Evolutionary conservation across 2,329 filamentous ascomycete species (phyloP).

Genomic region (Lachnellula arida): DNA sequence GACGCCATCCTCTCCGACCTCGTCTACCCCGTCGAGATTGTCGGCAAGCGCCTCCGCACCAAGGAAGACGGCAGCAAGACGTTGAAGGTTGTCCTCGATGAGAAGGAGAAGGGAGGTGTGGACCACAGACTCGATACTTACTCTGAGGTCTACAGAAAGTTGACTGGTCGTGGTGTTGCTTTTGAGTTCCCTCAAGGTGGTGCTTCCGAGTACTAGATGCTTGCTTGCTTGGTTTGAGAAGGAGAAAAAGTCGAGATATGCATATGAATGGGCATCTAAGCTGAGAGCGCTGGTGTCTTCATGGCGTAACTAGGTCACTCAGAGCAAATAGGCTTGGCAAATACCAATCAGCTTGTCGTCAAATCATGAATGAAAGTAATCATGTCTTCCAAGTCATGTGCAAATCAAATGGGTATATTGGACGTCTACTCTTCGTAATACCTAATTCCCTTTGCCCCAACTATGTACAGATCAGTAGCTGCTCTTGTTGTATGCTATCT

Average conservation of each 20-base stretch:
- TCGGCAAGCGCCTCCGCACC: conserved; percentile 97
- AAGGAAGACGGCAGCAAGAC: conserved; percentile 98
- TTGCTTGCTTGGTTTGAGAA: conserved; percentile 7
- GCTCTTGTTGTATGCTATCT: too few species aligned
- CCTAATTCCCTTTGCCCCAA: background rate
- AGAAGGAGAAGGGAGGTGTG: conserved; percentile 99
- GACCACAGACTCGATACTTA: conserved; percentile 99
- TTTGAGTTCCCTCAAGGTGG: conserved; percentile 96
- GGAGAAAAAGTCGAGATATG: conserved; percentile 16
- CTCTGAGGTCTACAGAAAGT: conserved; percentile 97
- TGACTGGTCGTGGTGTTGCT: conserved; percentile 92
- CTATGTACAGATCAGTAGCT: background rate
- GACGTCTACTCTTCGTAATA: conserved; percentile 3
- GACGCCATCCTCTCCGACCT: conserved; percentile 97
- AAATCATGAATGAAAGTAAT: conserved; percentile 3
- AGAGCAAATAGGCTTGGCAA: conserved; percentile 18
- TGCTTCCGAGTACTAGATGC: conserved; percentile 72
- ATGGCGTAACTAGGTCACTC: conserved; percentile 26
- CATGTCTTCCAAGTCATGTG: conserved; percentile 4
- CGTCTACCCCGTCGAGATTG: conserved; percentile 99
- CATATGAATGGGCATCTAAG: conserved; percentile 29
- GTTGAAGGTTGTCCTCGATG: conserved; percentile 98
- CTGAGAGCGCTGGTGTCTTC: conserved; percentile 10
- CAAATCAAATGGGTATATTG: conserved; percentile 30
- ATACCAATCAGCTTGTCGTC: conserved; percentile 20